Conservation (phyloP, 441 rosid species). For the Kokia cookei region DNA sequence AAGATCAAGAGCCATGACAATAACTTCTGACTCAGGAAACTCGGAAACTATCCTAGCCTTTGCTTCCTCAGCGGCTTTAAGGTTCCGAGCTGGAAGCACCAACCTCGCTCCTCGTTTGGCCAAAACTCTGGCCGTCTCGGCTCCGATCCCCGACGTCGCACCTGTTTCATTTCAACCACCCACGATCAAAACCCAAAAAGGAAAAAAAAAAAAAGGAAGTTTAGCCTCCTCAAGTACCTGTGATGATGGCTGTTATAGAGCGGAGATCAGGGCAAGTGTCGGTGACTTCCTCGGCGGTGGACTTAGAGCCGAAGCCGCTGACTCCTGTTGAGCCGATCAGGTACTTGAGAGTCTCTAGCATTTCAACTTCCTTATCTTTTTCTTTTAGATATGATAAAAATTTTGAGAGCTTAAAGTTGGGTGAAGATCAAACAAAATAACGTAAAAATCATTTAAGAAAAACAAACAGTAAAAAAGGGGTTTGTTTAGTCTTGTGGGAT, state of each 20-base stretch:
- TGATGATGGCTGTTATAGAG: constrained; percentile 73
- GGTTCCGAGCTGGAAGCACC: constrained; percentile 72
- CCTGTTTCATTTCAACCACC: constrained; percentile 28
- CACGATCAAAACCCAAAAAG: not conserved
- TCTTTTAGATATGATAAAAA: not conserved
- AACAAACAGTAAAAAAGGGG: not conserved
- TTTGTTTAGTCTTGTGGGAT: constrained; percentile 22
- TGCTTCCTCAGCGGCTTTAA: constrained; percentile 79
- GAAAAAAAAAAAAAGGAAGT: not conserved
- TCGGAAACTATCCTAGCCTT: constrained; percentile 64
- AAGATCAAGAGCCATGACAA: constrained; percentile 79
- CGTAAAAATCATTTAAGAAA: not conserved
- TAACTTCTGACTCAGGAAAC: constrained; percentile 54
- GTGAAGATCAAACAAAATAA: not conserved
- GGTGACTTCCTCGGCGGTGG: constrained; percentile 79
- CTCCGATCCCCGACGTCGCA: constrained; percentile 94
- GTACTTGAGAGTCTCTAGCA: constrained; percentile 75
- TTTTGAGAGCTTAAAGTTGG: not conserved
- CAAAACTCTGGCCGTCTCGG: constrained; percentile 82
- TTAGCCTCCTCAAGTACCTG: constrained; percentile 36
- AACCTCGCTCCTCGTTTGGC: constrained; percentile 73
- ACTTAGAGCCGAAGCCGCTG: constrained; percentile 75
- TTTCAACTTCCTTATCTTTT: constrained; percentile 1
- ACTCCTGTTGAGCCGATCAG: constrained; percentile 68
- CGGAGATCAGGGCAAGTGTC: constrained; percentile 37